Evolutionary conservation across 2,329 filamentous ascomycete genomes (phyloP).

Genomic region (Calonectria honghensis): DNA sequence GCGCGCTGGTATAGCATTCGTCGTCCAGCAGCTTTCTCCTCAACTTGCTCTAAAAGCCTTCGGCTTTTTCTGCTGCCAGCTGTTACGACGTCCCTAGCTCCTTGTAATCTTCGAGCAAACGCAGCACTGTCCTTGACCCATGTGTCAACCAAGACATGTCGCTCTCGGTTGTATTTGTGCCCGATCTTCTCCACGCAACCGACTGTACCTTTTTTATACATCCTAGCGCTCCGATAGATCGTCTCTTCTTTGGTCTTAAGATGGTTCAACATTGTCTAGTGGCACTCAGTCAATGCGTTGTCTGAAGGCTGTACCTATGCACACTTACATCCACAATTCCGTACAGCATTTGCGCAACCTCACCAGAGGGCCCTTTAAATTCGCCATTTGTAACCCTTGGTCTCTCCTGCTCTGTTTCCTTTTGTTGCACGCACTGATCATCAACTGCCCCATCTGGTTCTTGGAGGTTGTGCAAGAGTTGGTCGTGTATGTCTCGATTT

Average conservation of each 20-base stretch:
- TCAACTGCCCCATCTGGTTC: constrained; percentile 25
- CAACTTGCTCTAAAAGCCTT: constrained; percentile 35
- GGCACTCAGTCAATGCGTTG: constrained; percentile 40
- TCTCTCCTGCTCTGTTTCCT: neutral
- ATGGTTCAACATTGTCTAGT: constrained; percentile 51
- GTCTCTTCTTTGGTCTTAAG: constrained; percentile 50
- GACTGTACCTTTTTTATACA: constrained; percentile 49
- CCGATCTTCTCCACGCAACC: constrained; percentile 50
- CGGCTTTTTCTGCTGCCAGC: constrained; percentile 22
- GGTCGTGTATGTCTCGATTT: constrained; percentile 42
- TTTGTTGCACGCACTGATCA: constrained; percentile 7
- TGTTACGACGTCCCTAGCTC: constrained; percentile 40
- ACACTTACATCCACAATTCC: constrained; percentile 53
- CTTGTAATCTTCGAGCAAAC: constrained; percentile 43
- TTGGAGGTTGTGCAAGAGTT: constrained; percentile 46
- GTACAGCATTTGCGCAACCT: constrained; percentile 48
- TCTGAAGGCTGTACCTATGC: neutral
- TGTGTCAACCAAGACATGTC: constrained; percentile 36
- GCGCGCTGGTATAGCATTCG: constrained; percentile 46
- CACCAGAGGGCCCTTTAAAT: constrained; percentile 24
- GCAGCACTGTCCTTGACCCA: constrained; percentile 45
- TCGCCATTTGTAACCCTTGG: neutral
- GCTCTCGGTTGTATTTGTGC: constrained; percentile 50
- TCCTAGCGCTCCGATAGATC: constrained; percentile 45
- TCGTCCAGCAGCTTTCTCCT: constrained; percentile 42